These are phyloP conservation scores for Cryptosporidium meleagridis DNA, from an alignment of 169 alveolate genomes.

Conservation along the genomic window DNA sequence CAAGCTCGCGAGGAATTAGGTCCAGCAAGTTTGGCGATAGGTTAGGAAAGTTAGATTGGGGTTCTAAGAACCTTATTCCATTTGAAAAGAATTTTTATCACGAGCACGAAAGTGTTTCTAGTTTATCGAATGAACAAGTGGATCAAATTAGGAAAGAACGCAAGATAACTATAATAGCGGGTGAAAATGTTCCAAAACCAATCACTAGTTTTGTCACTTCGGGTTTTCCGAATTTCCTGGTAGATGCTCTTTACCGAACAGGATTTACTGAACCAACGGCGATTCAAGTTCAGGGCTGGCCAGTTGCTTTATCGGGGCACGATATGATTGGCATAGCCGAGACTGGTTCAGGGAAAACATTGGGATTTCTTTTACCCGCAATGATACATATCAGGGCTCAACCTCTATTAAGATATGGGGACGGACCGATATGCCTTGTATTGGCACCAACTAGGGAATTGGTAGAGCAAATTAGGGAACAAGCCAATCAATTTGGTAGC, in stretches of 20 bases:
- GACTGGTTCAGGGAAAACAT: conserved; percentile 99
- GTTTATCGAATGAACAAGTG: conserved; percentile 86
- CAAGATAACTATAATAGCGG: conserved; percentile 88
- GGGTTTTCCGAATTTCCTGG: conserved; percentile 93
- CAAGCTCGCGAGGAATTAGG: conserved; percentile 36
- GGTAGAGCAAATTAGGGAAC: conserved; percentile 95
- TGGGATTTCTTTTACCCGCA: conserved; percentile 96
- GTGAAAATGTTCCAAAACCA: conserved; percentile 92
- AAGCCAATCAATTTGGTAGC: conserved; percentile 89
- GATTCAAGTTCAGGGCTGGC: conserved; percentile 97
- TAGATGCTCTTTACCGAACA: conserved; percentile 86
- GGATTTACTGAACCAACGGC: conserved; percentile 94
- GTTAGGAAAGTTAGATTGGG: conserved; percentile 88
- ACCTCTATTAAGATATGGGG: conserved; percentile 89
- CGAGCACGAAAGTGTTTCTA: conserved; percentile 89
- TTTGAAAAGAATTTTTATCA: conserved; percentile 93
- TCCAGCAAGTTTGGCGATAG: conserved; percentile 82
- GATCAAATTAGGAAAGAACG: conserved; percentile 84
- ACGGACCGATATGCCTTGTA: conserved; percentile 97
- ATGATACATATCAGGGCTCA: conserved; percentile 93
- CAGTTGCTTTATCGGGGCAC: conserved; percentile 93
- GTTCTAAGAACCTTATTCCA: conserved; percentile 84
- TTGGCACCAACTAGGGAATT: conserved; percentile 99
- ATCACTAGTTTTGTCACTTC: conserved; percentile 90
- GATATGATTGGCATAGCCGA: conserved; percentile 98